Conservation (phyloP, 768 basidiomycete genomes). For the Lyophyllum shimeji region DNA sequence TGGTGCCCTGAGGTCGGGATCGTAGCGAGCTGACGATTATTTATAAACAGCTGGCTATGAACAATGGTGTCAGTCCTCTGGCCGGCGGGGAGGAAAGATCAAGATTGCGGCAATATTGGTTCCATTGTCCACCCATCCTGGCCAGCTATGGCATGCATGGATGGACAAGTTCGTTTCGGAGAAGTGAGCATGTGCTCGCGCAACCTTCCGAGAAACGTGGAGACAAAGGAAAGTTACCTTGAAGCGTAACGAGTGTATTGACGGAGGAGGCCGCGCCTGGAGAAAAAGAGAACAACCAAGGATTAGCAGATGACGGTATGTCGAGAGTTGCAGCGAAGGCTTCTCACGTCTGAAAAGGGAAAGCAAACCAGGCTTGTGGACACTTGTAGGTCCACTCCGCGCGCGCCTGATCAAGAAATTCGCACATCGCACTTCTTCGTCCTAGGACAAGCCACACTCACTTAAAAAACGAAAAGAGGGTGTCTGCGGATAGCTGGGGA, state of each 20-base stretch:
- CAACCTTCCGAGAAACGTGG: conserved; percentile 8
- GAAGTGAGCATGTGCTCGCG: not conserved
- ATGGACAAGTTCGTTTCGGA: conserved; percentile 7
- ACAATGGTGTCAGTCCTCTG: conserved; percentile 29
- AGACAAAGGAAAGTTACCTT: conserved; percentile 41
- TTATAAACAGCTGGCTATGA: conserved; percentile 28
- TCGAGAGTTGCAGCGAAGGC: conserved; percentile 26
- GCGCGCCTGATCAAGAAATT: conserved; percentile 34
- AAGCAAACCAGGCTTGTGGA: conserved; percentile 44
- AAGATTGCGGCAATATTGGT: conserved; percentile 18
- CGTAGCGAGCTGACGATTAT: conserved; percentile 24
- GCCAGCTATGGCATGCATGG: conserved; percentile 8
- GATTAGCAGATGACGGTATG: conserved; percentile 15
- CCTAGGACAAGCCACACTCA: conserved; percentile 14
- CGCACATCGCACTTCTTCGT: conserved; percentile 14
- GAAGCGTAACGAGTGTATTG: conserved; percentile 54
- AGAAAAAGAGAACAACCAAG: conserved; percentile 21
- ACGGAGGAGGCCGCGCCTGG: conserved; percentile 76
- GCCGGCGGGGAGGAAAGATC: conserved; percentile 16
- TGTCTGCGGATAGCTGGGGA: conserved; percentile 23
- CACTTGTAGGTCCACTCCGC: conserved; percentile 52
- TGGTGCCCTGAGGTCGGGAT: conserved; percentile 19
- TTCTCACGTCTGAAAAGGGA: conserved; percentile 40
- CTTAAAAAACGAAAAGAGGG: conserved; percentile 23
- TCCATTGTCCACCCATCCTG: conserved; percentile 23